phyloP scores from a whole-genome alignment of 176 grass and related monocot genomes.

The Tuctoria greenei region DNA sequence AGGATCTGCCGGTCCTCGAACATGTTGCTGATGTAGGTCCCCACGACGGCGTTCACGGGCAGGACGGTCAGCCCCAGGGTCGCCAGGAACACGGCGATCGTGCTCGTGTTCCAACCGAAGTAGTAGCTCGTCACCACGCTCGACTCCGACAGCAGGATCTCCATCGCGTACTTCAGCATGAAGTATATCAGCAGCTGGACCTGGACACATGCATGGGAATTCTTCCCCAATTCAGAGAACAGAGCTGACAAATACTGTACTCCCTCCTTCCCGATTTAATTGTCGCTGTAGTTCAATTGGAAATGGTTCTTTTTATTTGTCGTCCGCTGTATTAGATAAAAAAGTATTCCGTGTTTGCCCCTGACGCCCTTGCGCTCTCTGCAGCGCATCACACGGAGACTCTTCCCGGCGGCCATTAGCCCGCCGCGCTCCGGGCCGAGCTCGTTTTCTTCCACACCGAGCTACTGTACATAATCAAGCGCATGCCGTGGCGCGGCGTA shows the following conservation, averaged over 20 bases:
- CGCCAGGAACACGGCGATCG: slow-evolving; percentile 46
- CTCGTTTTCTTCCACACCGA: too few species aligned
- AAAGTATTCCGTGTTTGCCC: too few species aligned
- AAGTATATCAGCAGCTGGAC: slow-evolving; percentile 61
- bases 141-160: slow-evolving; percentile 54
- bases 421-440: too few species aligned
- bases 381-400: too few species aligned
- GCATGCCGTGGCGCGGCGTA: too few species aligned
- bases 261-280: too few species aligned
- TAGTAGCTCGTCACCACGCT: slow-evolving; percentile 49
- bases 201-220: background rate
- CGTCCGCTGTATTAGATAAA: too few species aligned
- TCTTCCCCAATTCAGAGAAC: background rate
- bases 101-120: slow-evolving; percentile 48
- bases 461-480: too few species aligned
- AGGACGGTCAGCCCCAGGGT: slow-evolving; percentile 51
- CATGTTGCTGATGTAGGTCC: slow-evolving; percentile 54
- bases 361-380: too few species aligned
- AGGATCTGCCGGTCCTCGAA: slow-evolving; percentile 56
- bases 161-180: slow-evolving; percentile 63
- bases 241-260: background rate
- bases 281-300: too few species aligned
- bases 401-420: too few species aligned
- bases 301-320: too few species aligned
- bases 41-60: slow-evolving; percentile 51